Evolutionary conservation across 1,284 basidiomycete genomes (phyloP), one percentile per base, ranked within the genome.

Genomic region (Microbotryum saponariae): DNA sequence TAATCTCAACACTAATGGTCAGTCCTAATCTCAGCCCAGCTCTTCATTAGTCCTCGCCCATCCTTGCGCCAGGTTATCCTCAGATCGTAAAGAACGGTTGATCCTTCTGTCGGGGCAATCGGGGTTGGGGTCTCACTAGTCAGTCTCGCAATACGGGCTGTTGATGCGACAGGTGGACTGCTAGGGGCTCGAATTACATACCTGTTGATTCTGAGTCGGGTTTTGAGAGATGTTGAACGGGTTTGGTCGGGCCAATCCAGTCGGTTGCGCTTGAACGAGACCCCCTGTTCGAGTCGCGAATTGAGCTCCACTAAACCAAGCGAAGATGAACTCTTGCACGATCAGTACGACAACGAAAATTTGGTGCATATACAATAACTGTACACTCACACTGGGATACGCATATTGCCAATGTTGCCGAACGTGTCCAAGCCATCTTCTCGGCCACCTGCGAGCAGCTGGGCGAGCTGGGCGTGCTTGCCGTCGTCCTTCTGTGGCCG

Each of bases 401-500:
- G 82, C 63, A 93, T 76, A 59, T 80, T 73, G 45, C 93, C 92
- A 48, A 84, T 72, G 75, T 97, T 97, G 55, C 92, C 92, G 74
- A 97, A 97, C 49, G 92, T 93, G 77, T 97, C 92, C 74, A 87
- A 79, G 0, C 93, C 92, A 70, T 90, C 91, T 60, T 91, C 90
- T 60, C 79, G 64, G 31, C 69, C 69, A 12, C 62, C 66, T 8
- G 89, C 91, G 65, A 96, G 83, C 69, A 96, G 75, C 61, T 77
- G 80, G 6, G 91, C 91, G 59, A 97, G 81, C 53, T 85, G 82
- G 9, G 85, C 76, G 74, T 94, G 86, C 69, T 89, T 84, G 62
- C 87, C 83, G 68, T 85, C 83, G 64, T 78, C 76, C 50, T 71
- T 63, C n/a, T 68, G 61, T 37, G 72, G 68, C 56, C 64, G 51